Evolutionary conservation across 2,329 filamentous ascomycete species (phyloP).

Genomic region (Claviceps fusiformis): DNA sequence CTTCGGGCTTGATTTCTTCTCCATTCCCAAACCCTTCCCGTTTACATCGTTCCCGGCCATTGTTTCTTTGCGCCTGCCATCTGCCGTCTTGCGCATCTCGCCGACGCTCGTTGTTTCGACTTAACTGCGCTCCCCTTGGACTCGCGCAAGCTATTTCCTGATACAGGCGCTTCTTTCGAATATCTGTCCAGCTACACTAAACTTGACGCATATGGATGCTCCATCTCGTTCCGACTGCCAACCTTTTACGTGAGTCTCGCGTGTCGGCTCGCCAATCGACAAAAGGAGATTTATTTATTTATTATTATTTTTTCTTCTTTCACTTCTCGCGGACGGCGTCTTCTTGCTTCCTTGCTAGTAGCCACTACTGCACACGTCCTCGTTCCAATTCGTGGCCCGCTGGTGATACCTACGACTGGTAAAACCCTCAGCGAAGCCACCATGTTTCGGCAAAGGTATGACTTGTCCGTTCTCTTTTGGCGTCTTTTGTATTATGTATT

Average conservation of each 20-base stretch:
- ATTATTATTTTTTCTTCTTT: too few species aligned
- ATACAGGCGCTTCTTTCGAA: not conserved
- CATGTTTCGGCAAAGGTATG: conserved; percentile 11
- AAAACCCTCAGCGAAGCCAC: not conserved
- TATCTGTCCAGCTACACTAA: not conserved
- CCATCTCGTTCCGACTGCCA: not conserved
- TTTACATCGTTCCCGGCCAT: not conserved
- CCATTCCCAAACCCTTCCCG: not conserved
- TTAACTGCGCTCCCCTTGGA: not conserved
- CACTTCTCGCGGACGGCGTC: not conserved
- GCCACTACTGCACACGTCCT: not conserved
- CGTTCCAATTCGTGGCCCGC: not conserved
- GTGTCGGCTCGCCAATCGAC: not conserved
- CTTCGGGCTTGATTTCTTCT: not conserved
- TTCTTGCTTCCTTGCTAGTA: not conserved
- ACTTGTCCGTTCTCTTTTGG: not conserved
- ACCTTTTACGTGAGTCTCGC: not conserved
- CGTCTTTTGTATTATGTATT: not conserved
- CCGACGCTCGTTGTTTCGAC: not conserved
- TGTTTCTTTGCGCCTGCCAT: not conserved
- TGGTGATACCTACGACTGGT: not conserved
- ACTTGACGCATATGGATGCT: not conserved
- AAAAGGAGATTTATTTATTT: not conserved
- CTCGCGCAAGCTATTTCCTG: not conserved
- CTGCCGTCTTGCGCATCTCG: not conserved